A percentile compares a stretch with the other conserved stretches of the same genome.
phyloP scores from a whole-genome alignment of 768 basidiomycete species.

The Astraeus odoratus region DNA sequence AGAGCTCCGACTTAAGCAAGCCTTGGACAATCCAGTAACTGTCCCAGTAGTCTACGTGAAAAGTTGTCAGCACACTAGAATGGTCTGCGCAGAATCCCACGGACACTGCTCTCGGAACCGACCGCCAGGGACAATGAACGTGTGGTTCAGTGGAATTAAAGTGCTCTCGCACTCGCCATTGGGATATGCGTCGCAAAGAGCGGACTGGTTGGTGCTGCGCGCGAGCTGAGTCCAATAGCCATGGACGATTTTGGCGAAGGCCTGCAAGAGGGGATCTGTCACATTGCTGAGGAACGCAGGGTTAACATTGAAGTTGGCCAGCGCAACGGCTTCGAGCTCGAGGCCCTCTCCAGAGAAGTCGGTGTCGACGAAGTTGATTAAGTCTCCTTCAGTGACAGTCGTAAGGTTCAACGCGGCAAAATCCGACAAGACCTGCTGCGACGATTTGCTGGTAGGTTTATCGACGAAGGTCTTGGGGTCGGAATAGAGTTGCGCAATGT shows the following conservation, averaged over 20 bases:
- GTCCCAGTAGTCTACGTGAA: conserved; percentile 45
- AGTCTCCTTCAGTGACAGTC: conserved; percentile 50
- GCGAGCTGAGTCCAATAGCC: conserved; percentile 80
- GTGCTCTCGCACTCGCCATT: conserved; percentile 67
- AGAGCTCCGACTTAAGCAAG: conserved; percentile 73
- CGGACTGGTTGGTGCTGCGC: conserved; percentile 62
- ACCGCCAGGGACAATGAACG: conserved; percentile 83
- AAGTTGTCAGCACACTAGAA: background rate
- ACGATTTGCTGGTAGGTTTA: conserved; percentile 68
- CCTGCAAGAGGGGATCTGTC: conserved; percentile 58
- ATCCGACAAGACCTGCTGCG: conserved; percentile 62
- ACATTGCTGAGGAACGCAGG: conserved; percentile 71
- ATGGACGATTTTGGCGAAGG: conserved; percentile 75
- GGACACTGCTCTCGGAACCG: conserved; percentile 82
- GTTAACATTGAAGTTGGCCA: conserved; percentile 53
- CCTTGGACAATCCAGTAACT: conserved; percentile 89
- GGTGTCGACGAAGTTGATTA: conserved; percentile 63
- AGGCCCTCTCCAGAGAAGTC: conserved; percentile 83
- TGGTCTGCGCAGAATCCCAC: conserved; percentile 23
- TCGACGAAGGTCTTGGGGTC: conserved; percentile 91
- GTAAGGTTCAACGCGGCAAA: conserved; percentile 40
- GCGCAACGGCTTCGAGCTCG: conserved; percentile 59
- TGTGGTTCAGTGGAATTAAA: conserved; percentile 85
- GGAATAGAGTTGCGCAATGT: conserved; percentile 63
- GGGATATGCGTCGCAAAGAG: conserved; percentile 47